phyloP scores from a whole-genome alignment of 441 rosid species.

The Erodium moschatum region DNA sequence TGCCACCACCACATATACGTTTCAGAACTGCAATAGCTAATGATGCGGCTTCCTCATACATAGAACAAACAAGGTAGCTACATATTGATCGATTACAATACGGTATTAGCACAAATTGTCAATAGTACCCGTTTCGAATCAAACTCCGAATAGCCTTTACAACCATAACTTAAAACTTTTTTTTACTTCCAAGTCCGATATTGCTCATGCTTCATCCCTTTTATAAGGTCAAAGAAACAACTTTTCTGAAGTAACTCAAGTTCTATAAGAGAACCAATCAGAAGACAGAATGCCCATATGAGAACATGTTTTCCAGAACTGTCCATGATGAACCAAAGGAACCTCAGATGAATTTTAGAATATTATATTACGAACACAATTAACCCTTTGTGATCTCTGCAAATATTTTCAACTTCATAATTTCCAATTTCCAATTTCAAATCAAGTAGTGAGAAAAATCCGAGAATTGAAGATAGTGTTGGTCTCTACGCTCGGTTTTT shows the following conservation, averaged over 20 bases:
- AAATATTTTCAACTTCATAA: background rate
- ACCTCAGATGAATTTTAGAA: background rate
- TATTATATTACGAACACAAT: background rate
- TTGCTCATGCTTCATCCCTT: background rate
- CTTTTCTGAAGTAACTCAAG: background rate
- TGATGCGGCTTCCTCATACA: slow-evolving; percentile 63
- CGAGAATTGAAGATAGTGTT: background rate
- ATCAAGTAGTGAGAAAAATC: background rate
- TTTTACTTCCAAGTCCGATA: background rate
- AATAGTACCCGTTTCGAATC: background rate
- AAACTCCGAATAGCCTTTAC: background rate
- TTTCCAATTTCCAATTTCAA: background rate
- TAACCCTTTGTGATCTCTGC: background rate
- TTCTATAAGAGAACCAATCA: background rate
- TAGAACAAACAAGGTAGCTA: slow-evolving; percentile 69
- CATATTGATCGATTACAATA: slow-evolving; percentile 1
- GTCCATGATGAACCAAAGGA: background rate
- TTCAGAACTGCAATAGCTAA: slow-evolving; percentile 45
- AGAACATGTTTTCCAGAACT: background rate
- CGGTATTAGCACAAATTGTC: background rate
- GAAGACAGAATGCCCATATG: background rate
- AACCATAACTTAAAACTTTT: background rate
- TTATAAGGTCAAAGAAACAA: background rate
- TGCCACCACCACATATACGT: slow-evolving; percentile 18
- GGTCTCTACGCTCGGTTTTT: background rate